A percentile compares a stretch with the other conserved stretches of the same genome.
Evolutionary conservation across 306 rosid genomes (phyloP).

Genomic region (Castanea sativa): DNA sequence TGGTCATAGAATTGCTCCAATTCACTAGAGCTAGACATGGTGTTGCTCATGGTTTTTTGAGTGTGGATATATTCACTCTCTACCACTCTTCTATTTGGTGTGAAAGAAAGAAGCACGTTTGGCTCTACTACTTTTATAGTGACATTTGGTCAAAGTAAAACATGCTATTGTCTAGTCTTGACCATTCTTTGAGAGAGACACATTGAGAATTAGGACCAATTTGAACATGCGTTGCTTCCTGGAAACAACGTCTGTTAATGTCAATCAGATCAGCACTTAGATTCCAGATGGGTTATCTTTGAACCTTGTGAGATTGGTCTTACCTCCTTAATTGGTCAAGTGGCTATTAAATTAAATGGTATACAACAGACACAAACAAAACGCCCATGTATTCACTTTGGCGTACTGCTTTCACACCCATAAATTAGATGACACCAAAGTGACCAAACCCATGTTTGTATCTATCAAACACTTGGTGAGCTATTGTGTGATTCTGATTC

Average conservation of each 20-base stretch:
- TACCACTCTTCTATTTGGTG: not conserved
- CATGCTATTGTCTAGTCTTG: constrained; percentile 28
- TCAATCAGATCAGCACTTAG: constrained; percentile 22
- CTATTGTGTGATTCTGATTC: no score
- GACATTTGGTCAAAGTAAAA: constrained; percentile 42
- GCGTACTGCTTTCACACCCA: not conserved
- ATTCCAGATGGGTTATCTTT: constrained; percentile 23
- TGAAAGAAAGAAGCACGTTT: constrained; percentile 15
- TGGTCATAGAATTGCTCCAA: constrained; percentile 54
- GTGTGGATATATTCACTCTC: not conserved
- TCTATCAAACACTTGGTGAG: not conserved
- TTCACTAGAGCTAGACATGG: constrained; percentile 22
- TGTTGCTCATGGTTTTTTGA: not conserved
- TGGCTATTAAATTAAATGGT: constrained; percentile 17
- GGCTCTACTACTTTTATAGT: not conserved
- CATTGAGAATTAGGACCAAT: constrained; percentile 23
- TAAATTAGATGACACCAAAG: not conserved
- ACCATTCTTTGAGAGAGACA: constrained; percentile 37
- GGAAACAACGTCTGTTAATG: constrained; percentile 42
- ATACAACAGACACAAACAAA: not conserved
- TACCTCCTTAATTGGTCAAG: constrained; percentile 37
- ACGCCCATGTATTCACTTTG: not conserved
- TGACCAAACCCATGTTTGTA: not conserved
- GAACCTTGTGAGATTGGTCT: constrained; percentile 19
- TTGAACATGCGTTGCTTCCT: constrained; percentile 40